Base-by-base conservation (phyloP, 2,329 filamentous ascomycete genomes). In the Trichoderma hamatum region DNA sequence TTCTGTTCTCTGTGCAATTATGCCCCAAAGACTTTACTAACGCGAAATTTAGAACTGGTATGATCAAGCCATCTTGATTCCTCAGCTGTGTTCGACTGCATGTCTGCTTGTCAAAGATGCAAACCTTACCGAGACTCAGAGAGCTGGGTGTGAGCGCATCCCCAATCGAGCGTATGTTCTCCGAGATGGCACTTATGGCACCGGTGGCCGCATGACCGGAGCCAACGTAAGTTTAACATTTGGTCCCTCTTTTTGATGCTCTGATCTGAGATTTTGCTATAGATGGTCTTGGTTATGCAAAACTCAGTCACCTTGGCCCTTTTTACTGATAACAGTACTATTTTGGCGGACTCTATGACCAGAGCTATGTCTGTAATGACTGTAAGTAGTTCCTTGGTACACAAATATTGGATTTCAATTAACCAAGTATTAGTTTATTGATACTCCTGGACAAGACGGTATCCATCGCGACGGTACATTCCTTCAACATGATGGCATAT, bases 391-490 rank as follows among this genome's bases (percentile, higher is more conserved):
- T 2, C 24, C 3, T 28, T 24, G 3, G 9, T 24, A 46, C 7
- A 16, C 3, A 19, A 16, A 5, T 13, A n/a, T 2, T 3, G 4
- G 28, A 16, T 14, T 19, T 24, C 9, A 46, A 51, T 24, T 64
- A 28, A 52, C 16, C 21, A 13, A 6, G 6, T 1, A 6, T 11
- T 9, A 74, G 72, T 74, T 72, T 54, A 34, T 67, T 5, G 72
- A 74, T 46, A 28, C 16, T 19, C 39, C 71, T 7, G 65, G 52
- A 26, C 58, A 67, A 36, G 73, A 74, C 43, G 73, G 73, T 3
- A 74, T 74, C n/a, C 73, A 74, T 16, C 69, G 72, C 4, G 73
- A 74, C 28, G 73, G 73, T 32, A 70, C 72, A 11, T 74, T 74
- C 34, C 68, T 74, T 2, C 73, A 74, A 56, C 73, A 74, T 14